Evolutionary conservation across 495 filamentous ascomycete species (phyloP).

Genomic region (Tetracladium setigerum): DNA sequence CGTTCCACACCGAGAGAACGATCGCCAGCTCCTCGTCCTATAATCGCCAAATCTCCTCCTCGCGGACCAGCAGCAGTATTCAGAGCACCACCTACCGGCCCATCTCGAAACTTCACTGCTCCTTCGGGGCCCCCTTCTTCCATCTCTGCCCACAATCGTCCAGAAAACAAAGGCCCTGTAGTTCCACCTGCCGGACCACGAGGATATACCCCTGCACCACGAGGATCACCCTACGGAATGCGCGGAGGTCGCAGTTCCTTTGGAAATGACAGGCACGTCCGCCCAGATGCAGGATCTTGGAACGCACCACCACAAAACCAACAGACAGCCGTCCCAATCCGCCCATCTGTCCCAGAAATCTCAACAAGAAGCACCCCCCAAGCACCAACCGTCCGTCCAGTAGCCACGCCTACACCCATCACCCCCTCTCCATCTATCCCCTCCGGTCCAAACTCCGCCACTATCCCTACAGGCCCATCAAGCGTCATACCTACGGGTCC

Average conservation of each 20-base stretch:
- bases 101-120: conserved; percentile 19
- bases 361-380: conserved; percentile 2
- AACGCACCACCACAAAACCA: conserved; percentile 10
- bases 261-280: conserved; percentile 8
- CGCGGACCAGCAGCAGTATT: conserved; percentile 17
- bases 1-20: conserved; percentile 18
- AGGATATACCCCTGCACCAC: conserved; percentile 13
- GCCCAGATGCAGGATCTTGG: conserved; percentile 11
- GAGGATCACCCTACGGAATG: conserved; percentile 3
- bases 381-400: conserved; percentile 5
- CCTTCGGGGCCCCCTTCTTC: conserved; percentile 1
- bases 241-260: conserved; percentile 17
- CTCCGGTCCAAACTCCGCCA: conserved; percentile 3
- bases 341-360: not conserved
- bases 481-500: conserved; percentile 21
- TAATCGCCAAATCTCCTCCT: conserved; percentile 19
- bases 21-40: conserved; percentile 12
- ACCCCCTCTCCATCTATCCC: conserved; percentile 13
- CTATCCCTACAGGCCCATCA: conserved; percentile 14
- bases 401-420: not conserved
- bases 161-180: conserved; percentile 7
- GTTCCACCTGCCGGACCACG: conserved; percentile 21
- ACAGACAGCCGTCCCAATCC: conserved; percentile 4
- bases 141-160: conserved; percentile 11
- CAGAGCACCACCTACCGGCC: conserved; percentile 18